Evolutionary conservation across 768 basidiomycete genomes (phyloP).

Genomic region (Neoboletus magnificus): DNA sequence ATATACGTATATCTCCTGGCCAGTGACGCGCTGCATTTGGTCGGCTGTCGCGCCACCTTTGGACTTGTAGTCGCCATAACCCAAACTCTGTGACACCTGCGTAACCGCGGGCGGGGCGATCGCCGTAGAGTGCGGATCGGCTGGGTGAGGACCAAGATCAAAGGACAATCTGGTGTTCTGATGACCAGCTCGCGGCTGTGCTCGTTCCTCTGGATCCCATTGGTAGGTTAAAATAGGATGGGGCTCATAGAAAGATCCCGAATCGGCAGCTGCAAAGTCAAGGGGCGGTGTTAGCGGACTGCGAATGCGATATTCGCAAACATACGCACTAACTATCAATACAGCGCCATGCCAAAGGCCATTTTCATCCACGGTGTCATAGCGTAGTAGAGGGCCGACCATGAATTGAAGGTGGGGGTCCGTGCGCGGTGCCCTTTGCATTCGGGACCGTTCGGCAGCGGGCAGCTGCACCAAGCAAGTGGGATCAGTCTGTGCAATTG

Average conservation of each 20-base stretch:
- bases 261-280: conserved; percentile 59
- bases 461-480: conserved; percentile 48
- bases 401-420: conserved; percentile 83
- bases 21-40: conserved; percentile 44
- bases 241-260: conserved; percentile 75
- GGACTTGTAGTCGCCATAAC: conserved; percentile 17
- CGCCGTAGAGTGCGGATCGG: conserved; percentile 61
- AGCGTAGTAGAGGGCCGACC: conserved; percentile 87
- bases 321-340: conserved; percentile 77
- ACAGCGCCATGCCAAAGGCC: conserved; percentile 87
- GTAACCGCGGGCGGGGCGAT: conserved; percentile 24
- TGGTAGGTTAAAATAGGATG: conserved; percentile 65
- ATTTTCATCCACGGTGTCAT: conserved; percentile 79
- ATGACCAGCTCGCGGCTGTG: conserved; percentile 9
- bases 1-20: conserved; percentile 75
- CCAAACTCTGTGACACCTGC: conserved; percentile 1
- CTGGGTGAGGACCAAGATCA: conserved; percentile 69
- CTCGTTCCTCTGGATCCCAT: conserved; percentile 61
- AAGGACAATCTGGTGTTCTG: conserved; percentile 35
- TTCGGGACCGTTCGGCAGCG: conserved; percentile 64
- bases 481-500: conserved; percentile 8
- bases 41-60: conserved; percentile 23
- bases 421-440: conserved; percentile 61
- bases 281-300: not conserved
- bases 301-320: not conserved